phyloP scores from a whole-genome alignment of 2,329 filamentous ascomycete species.

The Sclerotinia sclerotiorum region DNA sequence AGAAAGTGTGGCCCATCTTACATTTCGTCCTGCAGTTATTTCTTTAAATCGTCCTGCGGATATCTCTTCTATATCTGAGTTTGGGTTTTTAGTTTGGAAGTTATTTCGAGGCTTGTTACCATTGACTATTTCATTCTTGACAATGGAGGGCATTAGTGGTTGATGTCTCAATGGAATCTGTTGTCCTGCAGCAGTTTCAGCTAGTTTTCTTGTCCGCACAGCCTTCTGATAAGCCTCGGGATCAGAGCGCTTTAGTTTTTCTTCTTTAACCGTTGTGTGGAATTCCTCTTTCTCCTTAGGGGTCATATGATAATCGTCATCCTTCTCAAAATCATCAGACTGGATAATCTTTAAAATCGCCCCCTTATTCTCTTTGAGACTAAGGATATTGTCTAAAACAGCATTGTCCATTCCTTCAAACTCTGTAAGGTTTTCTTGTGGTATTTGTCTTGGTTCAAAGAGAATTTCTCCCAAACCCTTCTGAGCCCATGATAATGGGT shows the following conservation, averaged over 20 bases:
- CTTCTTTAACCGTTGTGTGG: slow-evolving; percentile 45
- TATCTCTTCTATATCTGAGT: slow-evolving; percentile 7
- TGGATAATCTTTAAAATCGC: slow-evolving; percentile 59
- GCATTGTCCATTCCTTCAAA: slow-evolving; percentile 58
- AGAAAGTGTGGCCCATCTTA: not conserved
- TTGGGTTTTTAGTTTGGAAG: not conserved
- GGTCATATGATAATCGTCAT: slow-evolving; percentile 63
- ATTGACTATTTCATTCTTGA: slow-evolving; percentile 7
- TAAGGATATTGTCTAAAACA: slow-evolving; percentile 55
- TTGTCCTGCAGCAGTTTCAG: not conserved
- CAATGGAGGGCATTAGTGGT: not conserved
- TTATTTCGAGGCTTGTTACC: not conserved
- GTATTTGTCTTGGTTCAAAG: slow-evolving; percentile 54
- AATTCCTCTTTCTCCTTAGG: slow-evolving; percentile 60
- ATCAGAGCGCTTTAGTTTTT: slow-evolving; percentile 35
- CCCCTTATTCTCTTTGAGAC: not conserved
- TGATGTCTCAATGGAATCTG: not conserved
- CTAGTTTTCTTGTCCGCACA: slow-evolving; percentile 10
- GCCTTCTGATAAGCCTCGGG: slow-evolving; percentile 28
- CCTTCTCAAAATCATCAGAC: slow-evolving; percentile 71
- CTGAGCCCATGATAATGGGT: slow-evolving; percentile 65
- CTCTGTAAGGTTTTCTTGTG: slow-evolving; percentile 51
- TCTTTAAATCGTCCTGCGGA: not conserved
- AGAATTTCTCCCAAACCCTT: slow-evolving; percentile 56
- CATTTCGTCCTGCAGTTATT: not conserved